Evolutionary conservation across 257 asterid genomes (phyloP).

Genomic region (Sherardia arvensis): DNA sequence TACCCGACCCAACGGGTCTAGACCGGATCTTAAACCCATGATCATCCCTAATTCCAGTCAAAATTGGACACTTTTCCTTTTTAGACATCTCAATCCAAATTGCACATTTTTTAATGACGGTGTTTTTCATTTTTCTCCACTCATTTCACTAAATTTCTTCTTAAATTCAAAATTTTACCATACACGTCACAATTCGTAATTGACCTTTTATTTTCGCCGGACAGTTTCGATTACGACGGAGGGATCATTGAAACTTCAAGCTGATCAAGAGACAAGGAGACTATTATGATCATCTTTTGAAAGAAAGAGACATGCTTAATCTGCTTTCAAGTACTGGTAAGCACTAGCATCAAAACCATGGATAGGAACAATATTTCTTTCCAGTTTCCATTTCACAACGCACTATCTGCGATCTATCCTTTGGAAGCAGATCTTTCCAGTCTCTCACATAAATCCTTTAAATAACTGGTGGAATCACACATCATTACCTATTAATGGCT

Average conservation of each 20-base stretch:
- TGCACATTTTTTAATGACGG: too few species aligned
- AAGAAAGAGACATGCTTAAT: background rate
- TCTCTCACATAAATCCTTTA: conserved; percentile 11
- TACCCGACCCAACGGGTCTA: too few species aligned
- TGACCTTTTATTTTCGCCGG: too few species aligned
- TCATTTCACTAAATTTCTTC: too few species aligned
- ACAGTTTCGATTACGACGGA: too few species aligned
- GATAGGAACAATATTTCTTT: background rate
- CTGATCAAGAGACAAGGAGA: background rate
- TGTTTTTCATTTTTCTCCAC: too few species aligned
- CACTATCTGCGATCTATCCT: background rate
- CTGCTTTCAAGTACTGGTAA: background rate
- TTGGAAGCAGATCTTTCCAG: conserved; percentile 14
- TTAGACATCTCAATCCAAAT: too few species aligned
- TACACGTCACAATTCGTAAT: too few species aligned
- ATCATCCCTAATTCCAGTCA: too few species aligned
- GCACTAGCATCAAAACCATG: background rate
- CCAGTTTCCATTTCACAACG: background rate
- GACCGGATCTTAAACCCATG: too few species aligned
- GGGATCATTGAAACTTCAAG: background rate
- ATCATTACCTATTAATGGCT: conserved; percentile 53
- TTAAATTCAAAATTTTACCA: too few species aligned
- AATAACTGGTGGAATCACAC: conserved; percentile 37
- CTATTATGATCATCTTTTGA: background rate
- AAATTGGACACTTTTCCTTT: too few species aligned